phyloP scores from a whole-genome alignment of 768 basidiomycete genomes.

The Tylopilus sp. region DNA sequence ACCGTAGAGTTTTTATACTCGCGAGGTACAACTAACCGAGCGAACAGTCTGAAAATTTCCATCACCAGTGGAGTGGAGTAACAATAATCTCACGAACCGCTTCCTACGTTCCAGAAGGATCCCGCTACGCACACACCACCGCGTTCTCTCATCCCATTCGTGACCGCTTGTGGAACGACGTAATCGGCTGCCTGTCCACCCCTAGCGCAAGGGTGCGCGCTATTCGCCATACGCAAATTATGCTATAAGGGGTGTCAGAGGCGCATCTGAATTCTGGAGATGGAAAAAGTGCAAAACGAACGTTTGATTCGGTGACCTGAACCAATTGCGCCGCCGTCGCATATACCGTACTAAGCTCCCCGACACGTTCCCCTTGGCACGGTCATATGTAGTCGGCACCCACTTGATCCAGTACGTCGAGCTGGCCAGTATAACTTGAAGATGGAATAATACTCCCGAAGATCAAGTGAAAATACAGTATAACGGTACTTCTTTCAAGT shows the following conservation, averaged over 20 bases:
- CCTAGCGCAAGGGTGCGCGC: not conserved
- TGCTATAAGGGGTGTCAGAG: not conserved
- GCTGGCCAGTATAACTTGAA: too few species aligned
- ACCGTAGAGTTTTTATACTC: slow-evolving; percentile 5
- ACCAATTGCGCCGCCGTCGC: not conserved
- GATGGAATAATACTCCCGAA: too few species aligned
- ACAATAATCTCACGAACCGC: slow-evolving; percentile 1
- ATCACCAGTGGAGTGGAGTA: not conserved
- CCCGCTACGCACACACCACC: not conserved
- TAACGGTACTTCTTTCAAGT: too few species aligned
- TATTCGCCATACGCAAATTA: slow-evolving; percentile 1
- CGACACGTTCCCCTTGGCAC: not conserved
- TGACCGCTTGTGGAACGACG: slow-evolving; percentile 4
- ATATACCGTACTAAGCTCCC: not conserved
- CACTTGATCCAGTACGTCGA: too few species aligned
- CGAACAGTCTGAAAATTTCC: not conserved
- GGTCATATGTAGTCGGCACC: too few species aligned
- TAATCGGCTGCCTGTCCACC: slow-evolving; percentile 5
- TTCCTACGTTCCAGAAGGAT: not conserved
- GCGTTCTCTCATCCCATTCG: not conserved
- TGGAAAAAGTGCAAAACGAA: not conserved
- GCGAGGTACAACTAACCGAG: not conserved
- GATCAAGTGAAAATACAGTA: too few species aligned
- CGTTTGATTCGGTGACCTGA: not conserved
- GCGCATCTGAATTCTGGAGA: not conserved